Evolutionary conservation across 73 alveolate species (phyloP).

Genomic region (Blepharisma japonicum): DNA sequence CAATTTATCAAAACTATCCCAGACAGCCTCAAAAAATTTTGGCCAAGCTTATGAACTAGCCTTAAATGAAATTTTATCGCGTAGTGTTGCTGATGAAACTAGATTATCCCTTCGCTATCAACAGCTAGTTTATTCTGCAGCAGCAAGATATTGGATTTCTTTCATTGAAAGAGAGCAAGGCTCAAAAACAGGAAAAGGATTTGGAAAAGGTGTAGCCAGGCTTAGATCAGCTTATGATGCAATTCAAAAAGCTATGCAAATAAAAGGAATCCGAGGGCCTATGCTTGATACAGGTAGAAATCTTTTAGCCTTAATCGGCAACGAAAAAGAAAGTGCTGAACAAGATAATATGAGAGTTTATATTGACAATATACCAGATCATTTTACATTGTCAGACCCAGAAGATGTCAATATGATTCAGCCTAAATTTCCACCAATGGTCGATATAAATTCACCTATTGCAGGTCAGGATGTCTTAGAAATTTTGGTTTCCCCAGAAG

Average conservation of each 20-base stretch:
- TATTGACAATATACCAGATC: conserved; percentile 7
- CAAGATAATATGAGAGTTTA: not conserved
- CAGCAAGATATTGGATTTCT: not conserved
- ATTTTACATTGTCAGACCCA: too few species aligned
- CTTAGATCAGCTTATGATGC: not conserved
- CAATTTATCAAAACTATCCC: not conserved
- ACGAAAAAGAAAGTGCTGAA: not conserved
- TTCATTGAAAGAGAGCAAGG: not conserved
- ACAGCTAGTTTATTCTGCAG: not conserved
- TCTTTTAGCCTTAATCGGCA: not conserved
- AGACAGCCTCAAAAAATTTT: not conserved
- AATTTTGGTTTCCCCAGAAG: conserved; percentile 22
- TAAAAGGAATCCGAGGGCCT: conserved; percentile 1
- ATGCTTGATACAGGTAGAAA: not conserved
- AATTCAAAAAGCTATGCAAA: not conserved
- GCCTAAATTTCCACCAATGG: conserved; percentile 25
- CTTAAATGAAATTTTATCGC: not conserved
- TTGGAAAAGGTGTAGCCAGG: conserved; percentile 26
- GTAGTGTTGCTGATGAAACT: not conserved
- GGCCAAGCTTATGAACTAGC: not conserved
- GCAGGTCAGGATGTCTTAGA: conserved; percentile 11
- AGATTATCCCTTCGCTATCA: not conserved
- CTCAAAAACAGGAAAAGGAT: not conserved
- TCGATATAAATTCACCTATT: not conserved
- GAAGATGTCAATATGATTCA: conserved; percentile 7